These are phyloP conservation scores for Colletotrichum noveboracense DNA, from an alignment of 2,329 filamentous ascomycete species.

Conservation along the genomic window DNA sequence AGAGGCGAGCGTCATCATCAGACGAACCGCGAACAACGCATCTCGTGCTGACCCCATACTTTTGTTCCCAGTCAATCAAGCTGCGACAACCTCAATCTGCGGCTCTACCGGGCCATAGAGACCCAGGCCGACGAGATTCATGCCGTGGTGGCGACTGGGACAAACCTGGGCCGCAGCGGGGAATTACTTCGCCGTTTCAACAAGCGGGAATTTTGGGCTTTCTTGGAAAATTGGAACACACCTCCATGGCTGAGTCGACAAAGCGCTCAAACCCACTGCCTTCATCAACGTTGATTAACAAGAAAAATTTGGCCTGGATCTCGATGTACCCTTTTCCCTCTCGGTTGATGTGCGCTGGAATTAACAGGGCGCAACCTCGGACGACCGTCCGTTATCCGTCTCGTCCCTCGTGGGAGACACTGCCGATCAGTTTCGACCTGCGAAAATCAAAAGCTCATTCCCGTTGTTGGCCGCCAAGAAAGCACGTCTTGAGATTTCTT, in stretches of 20 bases:
- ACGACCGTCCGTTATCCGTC: background rate
- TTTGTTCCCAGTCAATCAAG: slow-evolving; percentile 6
- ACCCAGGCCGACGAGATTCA: background rate
- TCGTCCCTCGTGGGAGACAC: background rate
- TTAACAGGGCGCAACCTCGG: background rate
- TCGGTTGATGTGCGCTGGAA: background rate
- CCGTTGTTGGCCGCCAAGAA: background rate
- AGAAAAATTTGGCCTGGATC: background rate
- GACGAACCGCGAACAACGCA: slow-evolving; percentile 12
- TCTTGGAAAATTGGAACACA: background rate
- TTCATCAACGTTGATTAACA: background rate
- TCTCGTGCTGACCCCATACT: background rate
- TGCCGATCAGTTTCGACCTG: background rate
- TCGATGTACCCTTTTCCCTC: background rate
- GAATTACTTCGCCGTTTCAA: background rate
- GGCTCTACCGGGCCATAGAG: background rate
- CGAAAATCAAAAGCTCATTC: background rate
- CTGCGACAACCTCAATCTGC: slow-evolving; percentile 18
- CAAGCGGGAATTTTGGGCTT: background rate
- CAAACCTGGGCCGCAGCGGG: background rate
- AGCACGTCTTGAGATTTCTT: background rate
- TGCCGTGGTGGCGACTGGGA: background rate
- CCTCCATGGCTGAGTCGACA: background rate
- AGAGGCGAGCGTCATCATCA: slow-evolving; percentile 5
- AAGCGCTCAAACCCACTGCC: background rate